Conservation (phyloP, 257 asterid species). For the Fraxinus cuspidata region DNA sequence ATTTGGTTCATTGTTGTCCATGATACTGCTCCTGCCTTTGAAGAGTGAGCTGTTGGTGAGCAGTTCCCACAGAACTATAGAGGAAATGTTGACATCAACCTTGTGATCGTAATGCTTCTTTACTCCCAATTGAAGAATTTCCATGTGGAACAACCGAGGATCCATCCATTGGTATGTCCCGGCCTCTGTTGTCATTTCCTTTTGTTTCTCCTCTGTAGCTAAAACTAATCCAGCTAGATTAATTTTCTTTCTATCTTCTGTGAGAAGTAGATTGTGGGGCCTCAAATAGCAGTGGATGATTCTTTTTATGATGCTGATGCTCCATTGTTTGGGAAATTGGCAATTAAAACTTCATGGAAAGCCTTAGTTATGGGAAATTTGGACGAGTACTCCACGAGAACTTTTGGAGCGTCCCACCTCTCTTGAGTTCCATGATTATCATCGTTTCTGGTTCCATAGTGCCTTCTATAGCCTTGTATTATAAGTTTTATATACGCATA, state of each 20-base stretch:
- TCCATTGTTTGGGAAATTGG: too few species aligned
- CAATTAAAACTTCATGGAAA: too few species aligned
- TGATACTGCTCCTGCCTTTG: conserved; percentile 37
- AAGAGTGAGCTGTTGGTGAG: conserved; percentile 23
- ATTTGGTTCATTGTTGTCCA: conserved; percentile 34
- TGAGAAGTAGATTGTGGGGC: too few species aligned
- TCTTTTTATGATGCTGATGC: too few species aligned
- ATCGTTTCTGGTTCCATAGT: too few species aligned
- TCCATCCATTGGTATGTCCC: conserved; percentile 82
- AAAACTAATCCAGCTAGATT: conserved; percentile 67
- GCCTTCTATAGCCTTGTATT: too few species aligned
- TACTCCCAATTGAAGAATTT: conserved; percentile 38
- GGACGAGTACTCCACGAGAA: too few species aligned
- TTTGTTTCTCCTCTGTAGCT: conserved; percentile 56
- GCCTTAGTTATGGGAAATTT: too few species aligned
- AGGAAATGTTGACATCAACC: conserved; percentile 68
- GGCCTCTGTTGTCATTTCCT: conserved; percentile 61
- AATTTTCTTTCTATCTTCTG: conserved; percentile 11
- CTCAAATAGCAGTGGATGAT: too few species aligned
- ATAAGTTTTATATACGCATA: too few species aligned
- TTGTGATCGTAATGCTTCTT: conserved; percentile 60
- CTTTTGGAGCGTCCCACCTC: too few species aligned
- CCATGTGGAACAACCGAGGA: conserved; percentile 59
- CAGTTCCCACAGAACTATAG: conserved; percentile 67
- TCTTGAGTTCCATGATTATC: too few species aligned